Conservation (phyloP, 345 rosid species). For the Ailanthus altissimus region DNA sequence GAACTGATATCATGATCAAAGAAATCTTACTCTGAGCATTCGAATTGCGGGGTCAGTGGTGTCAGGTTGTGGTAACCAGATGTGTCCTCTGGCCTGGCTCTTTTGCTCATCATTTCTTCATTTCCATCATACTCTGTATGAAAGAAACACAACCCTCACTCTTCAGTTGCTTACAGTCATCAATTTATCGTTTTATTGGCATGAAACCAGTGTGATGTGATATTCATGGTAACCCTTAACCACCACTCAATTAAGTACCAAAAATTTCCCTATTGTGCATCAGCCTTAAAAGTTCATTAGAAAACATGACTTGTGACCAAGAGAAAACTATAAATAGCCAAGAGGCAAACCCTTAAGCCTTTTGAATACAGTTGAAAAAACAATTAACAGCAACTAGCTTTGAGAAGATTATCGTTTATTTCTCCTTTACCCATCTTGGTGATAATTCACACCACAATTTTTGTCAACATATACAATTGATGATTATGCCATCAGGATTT, state of each 20-base stretch:
- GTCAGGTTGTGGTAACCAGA: conserved; percentile 31
- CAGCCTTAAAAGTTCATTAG: neutral
- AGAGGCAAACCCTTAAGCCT: neutral
- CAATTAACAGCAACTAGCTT: neutral
- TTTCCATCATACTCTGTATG: conserved; percentile 39
- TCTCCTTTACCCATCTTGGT: neutral
- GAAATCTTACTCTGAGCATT: conserved; percentile 42
- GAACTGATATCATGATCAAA: conserved; percentile 9
- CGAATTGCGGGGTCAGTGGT: conserved; percentile 53
- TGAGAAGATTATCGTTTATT: conserved; percentile 1
- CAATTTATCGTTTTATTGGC: neutral
- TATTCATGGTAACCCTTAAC: neutral
- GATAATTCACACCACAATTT: neutral
- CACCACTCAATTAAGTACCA: neutral
- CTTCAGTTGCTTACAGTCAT: neutral
- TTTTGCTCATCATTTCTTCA: conserved; percentile 33
- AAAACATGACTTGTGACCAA: neutral
- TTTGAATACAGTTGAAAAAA: conserved; percentile 14
- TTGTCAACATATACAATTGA: neutral
- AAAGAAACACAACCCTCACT: neutral
- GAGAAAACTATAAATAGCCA: neutral
- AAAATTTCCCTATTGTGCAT: neutral
- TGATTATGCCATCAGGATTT: neutral
- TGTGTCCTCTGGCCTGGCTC: conserved; percentile 24
- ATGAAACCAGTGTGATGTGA: conserved; percentile 2